Base-by-base conservation (phyloP, 2,329 filamentous ascomycete genomes). In the Xylaria hypoxylon region DNA sequence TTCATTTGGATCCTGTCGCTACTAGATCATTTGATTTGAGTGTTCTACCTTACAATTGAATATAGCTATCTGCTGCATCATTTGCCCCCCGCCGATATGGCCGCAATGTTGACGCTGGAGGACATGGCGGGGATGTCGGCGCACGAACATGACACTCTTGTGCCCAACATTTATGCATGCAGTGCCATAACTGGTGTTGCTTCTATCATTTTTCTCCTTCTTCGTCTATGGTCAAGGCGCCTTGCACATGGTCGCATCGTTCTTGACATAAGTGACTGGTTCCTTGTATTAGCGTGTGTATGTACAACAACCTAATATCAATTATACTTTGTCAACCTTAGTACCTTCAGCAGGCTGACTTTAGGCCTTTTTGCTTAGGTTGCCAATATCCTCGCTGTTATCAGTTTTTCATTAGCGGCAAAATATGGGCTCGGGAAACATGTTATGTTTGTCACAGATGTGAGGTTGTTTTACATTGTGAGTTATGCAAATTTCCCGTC, bases 211-310 rank as follows among this genome's bases (percentile, higher is more conserved):
- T 22, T 57, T 42, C 15, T 57, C 31, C 10, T 4, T 7, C 53
- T 57, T 26, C 31, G 53, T 5, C 11, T 57, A 17, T 57, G 53
- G 33, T 57, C 53, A 17, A 40, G 53, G 19, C 31, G n/a, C 15
- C 15, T 57, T 19, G 33, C 24, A 7, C 24, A 19, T 22, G 35
- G 35, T 42, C 31, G 24, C 33, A 24, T 57, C 5, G 8, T 7
- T 10, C 11, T 26, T 19, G 53, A 57, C 3, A 24, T 31, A 7
- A 57, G 53, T 42, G 53, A 57, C 53, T 57, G 53, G 53, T n/a
- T 57, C 15, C 10, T 57, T 13, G 15, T 57, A 10, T 24, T 57
- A n/a, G 53, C 53, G 42, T 57, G 28, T 24, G 53, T 57, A 57
- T n/a, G 53, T 19, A 11, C 31, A 24, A 31, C 50, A 31, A 19